Evolutionary conservation across 75 land plant genomes (phyloP), one percentile per base, ranked within the genome.

Genomic region (Sequoiadendron giganteum): DNA sequence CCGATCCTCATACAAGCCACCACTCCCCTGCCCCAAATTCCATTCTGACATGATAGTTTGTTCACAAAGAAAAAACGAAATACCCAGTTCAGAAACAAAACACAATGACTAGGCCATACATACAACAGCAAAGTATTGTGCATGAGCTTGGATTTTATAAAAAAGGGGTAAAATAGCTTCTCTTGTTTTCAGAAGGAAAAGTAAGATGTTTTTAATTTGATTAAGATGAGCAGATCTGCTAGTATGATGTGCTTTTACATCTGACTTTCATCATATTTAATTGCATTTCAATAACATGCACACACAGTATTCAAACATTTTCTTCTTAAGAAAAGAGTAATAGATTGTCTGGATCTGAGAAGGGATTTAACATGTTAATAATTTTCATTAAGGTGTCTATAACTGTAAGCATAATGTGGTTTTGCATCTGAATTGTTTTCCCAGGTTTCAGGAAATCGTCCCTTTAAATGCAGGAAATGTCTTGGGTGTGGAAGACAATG

Each of bases 391-490:
- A 42, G 21, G 25, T 79, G 1, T 39, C 43, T 1, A 79, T 5
- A 18, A 21, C 28, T 79, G 47, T 21, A 34, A 40, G 45, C 82
- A 42, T 18, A 19, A 39, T 6, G 34, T 25, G 76, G n/a, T 42
- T 42, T 79, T 3, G 65, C 47, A 79, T 5, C 10, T 79, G 1
- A 15, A 9, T 72, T 72, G 9, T 76, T 79, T 79, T 79, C 18
- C 86, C 93, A 96, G 96, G 91, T 95, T 98, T 85, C 98, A 98
- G 83, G 99, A 98, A 87, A 95, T 98, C 73, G 98, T 96, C 42
- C 97, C 99, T 39, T 86, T 98, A 86, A 98, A 96, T 90, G 96
- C 97, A 61, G 95, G 96, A 52, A 98, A 98, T 89, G 91, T 98
- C 10, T 81, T 98, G 4, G 97, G 98, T n/a, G 90, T 97, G 78